Conservation (phyloP, 1,139 yeast genomes). For the Zygoascus meyerae region DNA sequence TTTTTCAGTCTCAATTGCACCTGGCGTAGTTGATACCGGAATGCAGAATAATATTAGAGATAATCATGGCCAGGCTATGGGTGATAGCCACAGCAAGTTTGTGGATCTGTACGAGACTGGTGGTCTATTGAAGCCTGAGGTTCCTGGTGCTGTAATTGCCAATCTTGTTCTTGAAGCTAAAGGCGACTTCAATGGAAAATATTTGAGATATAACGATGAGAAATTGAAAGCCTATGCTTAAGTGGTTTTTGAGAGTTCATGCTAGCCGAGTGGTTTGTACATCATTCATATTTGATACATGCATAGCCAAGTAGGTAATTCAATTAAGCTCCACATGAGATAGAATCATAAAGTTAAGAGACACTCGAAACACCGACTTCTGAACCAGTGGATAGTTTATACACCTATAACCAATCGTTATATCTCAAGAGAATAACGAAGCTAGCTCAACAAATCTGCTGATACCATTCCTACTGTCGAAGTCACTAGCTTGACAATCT, state of each 20-base stretch:
- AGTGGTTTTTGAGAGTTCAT: background rate
- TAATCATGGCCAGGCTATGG: constrained; percentile 45
- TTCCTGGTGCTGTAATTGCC: constrained; percentile 65
- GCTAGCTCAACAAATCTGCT: no score
- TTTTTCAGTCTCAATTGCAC: constrained; percentile 67
- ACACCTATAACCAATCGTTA: no score
- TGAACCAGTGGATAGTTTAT: no score
- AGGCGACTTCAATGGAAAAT: constrained; percentile 52
- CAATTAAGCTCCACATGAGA: no score
- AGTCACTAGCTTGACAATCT: no score
- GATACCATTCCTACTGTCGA: no score
- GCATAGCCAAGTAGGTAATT: no score
- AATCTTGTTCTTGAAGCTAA: constrained; percentile 49
- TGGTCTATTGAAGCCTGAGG: constrained; percentile 55
- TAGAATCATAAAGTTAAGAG: no score
- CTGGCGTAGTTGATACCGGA: constrained; percentile 85
- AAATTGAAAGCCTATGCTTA: constrained; percentile 18
- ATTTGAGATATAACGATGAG: constrained; percentile 54
- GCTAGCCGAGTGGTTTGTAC: background rate
- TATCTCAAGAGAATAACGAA: no score
- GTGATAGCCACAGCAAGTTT: constrained; percentile 52
- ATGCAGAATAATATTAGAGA: constrained; percentile 81
- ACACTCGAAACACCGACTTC: no score
- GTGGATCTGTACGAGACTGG: constrained; percentile 50
- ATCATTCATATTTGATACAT: no score